Base-by-base conservation (phyloP, 495 filamentous ascomycete genomes). In the Lindgomyces ingoldianus region DNA sequence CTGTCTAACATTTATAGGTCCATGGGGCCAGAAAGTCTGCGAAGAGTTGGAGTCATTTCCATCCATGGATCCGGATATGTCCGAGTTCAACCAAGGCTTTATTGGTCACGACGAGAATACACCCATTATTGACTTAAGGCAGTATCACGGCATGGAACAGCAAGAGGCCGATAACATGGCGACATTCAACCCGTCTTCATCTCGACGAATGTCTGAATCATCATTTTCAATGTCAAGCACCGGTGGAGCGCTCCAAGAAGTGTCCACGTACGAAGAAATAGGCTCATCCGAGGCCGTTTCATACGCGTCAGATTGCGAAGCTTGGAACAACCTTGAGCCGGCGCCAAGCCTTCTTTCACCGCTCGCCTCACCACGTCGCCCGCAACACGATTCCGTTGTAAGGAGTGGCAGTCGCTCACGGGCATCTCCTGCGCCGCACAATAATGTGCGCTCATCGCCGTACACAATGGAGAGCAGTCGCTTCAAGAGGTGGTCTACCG, bases 401-500 rank as follows among this genome's bases (percentile, higher is more conserved):
- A 24, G 60, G 25, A 61, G 58, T 58, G 73, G 64, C 8, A 77
- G 72, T 49, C 74, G 86, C 30, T 85, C 84, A 4, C 75, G 83
- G 56, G 83, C 85, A 0, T 89, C 87, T 45, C 85, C 87, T 48
- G 87, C 86, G 27, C 84, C 87, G 59, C 81, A 87, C 55, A 82
- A 82, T 49, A 82, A 78, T 47, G 79, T 86, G 74, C 82, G 87
- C 62, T 79, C 85, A 30, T 83, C 81, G 25, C 86, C 87, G 19
- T 89, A 90, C 69, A 82, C 74, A 21, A 78, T 87, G 57, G 85
- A 87, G 30, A 77, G 72, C 41, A 78, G 78, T 42, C 79, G 85
- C 58, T 86, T 81, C 70, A 89, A 89, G 77, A 77, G 87, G 62
- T 90, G 87, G 87, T 89, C 87, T 22, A 89, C 87, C 12, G 87